Percentiles rank a stretch among this genome's conserved stretches.
phyloP scores from a whole-genome alignment of 2,329 filamentous ascomycete species.

The Fusarium tuaranense region DNA sequence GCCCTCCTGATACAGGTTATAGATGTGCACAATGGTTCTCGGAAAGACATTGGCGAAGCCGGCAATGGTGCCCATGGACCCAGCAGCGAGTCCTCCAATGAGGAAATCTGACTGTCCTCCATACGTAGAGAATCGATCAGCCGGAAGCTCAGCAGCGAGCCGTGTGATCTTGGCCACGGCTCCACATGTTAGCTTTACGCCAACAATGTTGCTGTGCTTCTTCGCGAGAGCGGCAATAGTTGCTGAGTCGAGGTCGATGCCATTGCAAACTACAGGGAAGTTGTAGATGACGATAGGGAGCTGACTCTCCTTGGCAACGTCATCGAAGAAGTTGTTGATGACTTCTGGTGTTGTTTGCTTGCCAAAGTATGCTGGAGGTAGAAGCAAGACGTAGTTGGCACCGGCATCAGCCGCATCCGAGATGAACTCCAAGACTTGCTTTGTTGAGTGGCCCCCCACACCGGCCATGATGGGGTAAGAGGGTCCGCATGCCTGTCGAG shows the following conservation, averaged over 20 bases:
- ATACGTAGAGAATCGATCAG: conserved; percentile 72
- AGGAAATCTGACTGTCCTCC: conserved; percentile 82
- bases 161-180: conserved; percentile 78
- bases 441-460: conserved; percentile 72
- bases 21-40: conserved; percentile 68
- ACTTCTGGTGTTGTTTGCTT: conserved; percentile 70
- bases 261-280: conserved; percentile 76
- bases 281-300: conserved; percentile 75
- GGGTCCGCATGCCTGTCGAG: conserved; percentile 81
- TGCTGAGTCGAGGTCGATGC: conserved; percentile 75
- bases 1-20: conserved; percentile 69
- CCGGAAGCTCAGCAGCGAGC: conserved; percentile 62
- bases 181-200: conserved; percentile 78
- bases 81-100: conserved; percentile 68
- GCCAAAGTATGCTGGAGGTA: conserved; percentile 74
- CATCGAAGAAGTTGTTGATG: conserved; percentile 69
- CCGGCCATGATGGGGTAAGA: conserved; percentile 88
- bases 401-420: conserved; percentile 70
- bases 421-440: conserved; percentile 71
- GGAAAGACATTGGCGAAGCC: conserved; percentile 74
- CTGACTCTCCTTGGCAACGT: conserved; percentile 62
- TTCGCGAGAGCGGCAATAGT: conserved; percentile 55
- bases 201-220: conserved; percentile 68
- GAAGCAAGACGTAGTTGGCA: conserved; percentile 70
- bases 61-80: conserved; percentile 70